Conservation (phyloP, 2,329 filamentous ascomycete species). For the Fusarium xyrophilum region DNA sequence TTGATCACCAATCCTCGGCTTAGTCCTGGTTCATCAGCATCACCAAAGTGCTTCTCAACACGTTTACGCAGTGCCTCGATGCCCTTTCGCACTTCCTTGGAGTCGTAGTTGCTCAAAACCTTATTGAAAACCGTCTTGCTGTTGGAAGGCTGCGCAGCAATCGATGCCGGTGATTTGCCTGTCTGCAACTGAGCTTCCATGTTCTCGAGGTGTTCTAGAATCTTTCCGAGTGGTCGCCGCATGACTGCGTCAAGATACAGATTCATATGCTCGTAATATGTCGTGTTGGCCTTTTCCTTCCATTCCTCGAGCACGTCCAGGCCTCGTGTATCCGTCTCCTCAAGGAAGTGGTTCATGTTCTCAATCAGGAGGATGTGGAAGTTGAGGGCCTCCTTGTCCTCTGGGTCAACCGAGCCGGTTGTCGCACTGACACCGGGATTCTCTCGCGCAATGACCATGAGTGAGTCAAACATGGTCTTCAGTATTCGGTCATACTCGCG, state of each 20-base stretch:
- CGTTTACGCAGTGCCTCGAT: conserved; percentile 87
- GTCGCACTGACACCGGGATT: conserved; percentile 60
- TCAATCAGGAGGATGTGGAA: conserved; percentile 97
- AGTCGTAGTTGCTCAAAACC: conserved; percentile 78
- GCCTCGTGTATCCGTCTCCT: conserved; percentile 80
- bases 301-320: conserved; percentile 83
- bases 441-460: conserved; percentile 89
- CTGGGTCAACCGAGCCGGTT: conserved; percentile 61
- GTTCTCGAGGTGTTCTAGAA: conserved; percentile 90
- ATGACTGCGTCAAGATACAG: conserved; percentile 90
- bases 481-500: conserved; percentile 88
- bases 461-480: conserved; percentile 94
- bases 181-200: conserved; percentile 74
- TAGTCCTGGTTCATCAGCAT: conserved; percentile 76
- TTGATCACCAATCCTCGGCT: conserved; percentile 65
- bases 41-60: conserved; percentile 96
- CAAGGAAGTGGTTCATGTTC: conserved; percentile 97
- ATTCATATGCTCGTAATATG: conserved; percentile 85
- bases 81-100: conserved; percentile 86
- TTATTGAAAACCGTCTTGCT: conserved; percentile 86
- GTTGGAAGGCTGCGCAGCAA: conserved; percentile 83
- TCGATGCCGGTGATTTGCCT: conserved; percentile 65
- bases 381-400: conserved; percentile 96
- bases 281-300: conserved; percentile 77
- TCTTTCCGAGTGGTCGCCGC: conserved; percentile 84